A percentile compares a stretch with the other conserved stretches of the same genome.
These are phyloP conservation scores for Tilletia walkeri DNA, from an alignment of 1,284 basidiomycete species.

Conservation along the genomic window DNA sequence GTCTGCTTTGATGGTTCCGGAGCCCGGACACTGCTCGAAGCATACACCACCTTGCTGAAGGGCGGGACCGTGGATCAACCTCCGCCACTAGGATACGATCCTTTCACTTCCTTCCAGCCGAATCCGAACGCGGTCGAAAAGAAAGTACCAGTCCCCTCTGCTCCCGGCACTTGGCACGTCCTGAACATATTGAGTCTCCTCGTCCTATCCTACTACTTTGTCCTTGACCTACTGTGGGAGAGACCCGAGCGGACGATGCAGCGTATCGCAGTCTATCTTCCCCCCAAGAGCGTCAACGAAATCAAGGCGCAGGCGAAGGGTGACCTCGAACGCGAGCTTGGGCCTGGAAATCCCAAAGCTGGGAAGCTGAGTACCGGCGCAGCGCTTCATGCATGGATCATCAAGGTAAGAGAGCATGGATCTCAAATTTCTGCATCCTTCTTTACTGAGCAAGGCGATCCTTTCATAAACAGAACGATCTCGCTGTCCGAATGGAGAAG, in stretches of 20 bases:
- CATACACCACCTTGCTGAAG: neutral
- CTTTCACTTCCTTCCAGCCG: neutral
- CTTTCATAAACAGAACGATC: conserved; percentile 4
- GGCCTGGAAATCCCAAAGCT: neutral
- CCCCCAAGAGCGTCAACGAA: neutral
- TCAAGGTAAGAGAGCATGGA: neutral
- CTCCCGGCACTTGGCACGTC: neutral
- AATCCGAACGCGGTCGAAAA: neutral
- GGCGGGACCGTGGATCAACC: neutral
- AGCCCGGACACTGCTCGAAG: neutral
- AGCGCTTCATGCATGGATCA: conserved; percentile 8
- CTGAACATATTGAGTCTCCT: neutral
- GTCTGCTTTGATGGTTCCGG: conserved; percentile 9
- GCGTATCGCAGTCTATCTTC: conserved; percentile 7
- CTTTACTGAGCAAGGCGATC: too few relatives aligned
- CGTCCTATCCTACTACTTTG: conserved; percentile 5
- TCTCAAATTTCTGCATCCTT: too few relatives aligned
- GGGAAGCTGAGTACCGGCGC: neutral
- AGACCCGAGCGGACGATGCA: neutral
- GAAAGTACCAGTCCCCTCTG: neutral
- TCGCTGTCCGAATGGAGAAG: neutral
- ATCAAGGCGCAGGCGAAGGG: conserved; percentile 1
- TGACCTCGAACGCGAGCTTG: conserved; percentile 6
- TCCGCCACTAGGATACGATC: conserved; percentile 1
- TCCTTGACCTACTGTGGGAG: neutral